Evolutionary conservation across 2,329 filamentous ascomycete genomes (phyloP), one percentile per base, ranked within the genome.

Genomic region (Pyrenochaeta sp.): DNA sequence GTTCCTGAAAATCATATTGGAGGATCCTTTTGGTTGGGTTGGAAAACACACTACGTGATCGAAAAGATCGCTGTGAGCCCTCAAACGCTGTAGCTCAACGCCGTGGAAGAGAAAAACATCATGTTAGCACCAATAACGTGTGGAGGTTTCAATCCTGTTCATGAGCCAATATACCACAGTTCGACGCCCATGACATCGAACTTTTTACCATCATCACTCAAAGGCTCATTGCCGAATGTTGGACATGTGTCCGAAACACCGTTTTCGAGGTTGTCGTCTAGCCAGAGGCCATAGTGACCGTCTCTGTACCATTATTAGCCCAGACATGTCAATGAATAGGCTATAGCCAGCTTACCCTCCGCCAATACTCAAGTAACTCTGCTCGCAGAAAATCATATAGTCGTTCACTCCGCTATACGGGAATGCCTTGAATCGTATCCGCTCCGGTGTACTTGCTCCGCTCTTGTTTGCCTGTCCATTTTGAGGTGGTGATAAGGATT

Each of bases 351-450:
- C 81, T 76, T 67, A 87, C 78, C 85, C 91, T 49, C 92, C 94
- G 10, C 95, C 95, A 17, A 98, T 83, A 68, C 90, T 95, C 37
- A 99, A 77, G 73, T 90, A 98, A 20, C 88, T 85, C 2, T 86
- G 82, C 77, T 98, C 92, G 77, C 94, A 98, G 68, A 96, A 90
- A 63, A 98, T 95, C 80, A 94, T 92, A 74, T 96, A 99, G 75
- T 98, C 95, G 74, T 99, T 98, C 35, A 96, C 85, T 4, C 95
- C 95, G 51, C 90, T 96, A 71, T 97, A 98, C 0, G 94, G 93
- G 68, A 98, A 99, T 0, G 94, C 94, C 77, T 97, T 97, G 83
- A 99, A 99, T 17, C 95, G 87, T 63, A 98, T 91, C 21, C 87
- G 84, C 57, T 94, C 90, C 4, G 87, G 85, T 3, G 87, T 86